phyloP scores from a whole-genome alignment of 2,329 filamentous ascomycete genomes.

The Penicillium hesseltinei region DNA sequence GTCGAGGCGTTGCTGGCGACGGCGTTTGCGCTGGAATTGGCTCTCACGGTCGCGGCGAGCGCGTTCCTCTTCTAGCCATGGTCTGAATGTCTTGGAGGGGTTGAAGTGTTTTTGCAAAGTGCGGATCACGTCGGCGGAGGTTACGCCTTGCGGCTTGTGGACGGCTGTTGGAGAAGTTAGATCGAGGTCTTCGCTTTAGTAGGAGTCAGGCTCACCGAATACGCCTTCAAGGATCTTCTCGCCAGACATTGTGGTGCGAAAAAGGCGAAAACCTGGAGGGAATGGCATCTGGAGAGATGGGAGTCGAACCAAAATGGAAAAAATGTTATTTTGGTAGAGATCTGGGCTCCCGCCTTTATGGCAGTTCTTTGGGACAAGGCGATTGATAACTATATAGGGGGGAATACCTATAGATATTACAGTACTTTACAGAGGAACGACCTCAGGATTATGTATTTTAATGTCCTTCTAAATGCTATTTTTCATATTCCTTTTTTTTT shows the following conservation, averaged over 20 bases:
- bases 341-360: constrained; percentile 6
- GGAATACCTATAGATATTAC: background rate
- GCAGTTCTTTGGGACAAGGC: background rate
- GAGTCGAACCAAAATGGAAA: constrained; percentile 6
- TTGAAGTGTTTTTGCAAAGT: constrained; percentile 84
- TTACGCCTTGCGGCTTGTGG: constrained; percentile 84
- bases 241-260: constrained; percentile 40
- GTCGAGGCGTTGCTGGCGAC: constrained; percentile 61
- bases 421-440: background rate
- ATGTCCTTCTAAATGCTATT: background rate
- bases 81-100: constrained; percentile 73
- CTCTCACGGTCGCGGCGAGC: constrained; percentile 56
- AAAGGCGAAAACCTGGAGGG: constrained; percentile 27
- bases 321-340: constrained; percentile 11
- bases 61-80: constrained; percentile 67
- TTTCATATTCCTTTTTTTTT: too few relatives aligned
- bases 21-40: constrained; percentile 59
- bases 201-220: constrained; percentile 50
- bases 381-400: background rate
- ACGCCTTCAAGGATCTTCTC: constrained; percentile 61
- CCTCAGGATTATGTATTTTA: background rate
- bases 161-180: constrained; percentile 60
- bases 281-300: constrained; percentile 31
- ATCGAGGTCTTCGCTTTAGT: background rate
- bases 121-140: constrained; percentile 86